Evolutionary conservation across 495 filamentous ascomycete species (phyloP).

Genomic region (Aspergillus campestris): DNA sequence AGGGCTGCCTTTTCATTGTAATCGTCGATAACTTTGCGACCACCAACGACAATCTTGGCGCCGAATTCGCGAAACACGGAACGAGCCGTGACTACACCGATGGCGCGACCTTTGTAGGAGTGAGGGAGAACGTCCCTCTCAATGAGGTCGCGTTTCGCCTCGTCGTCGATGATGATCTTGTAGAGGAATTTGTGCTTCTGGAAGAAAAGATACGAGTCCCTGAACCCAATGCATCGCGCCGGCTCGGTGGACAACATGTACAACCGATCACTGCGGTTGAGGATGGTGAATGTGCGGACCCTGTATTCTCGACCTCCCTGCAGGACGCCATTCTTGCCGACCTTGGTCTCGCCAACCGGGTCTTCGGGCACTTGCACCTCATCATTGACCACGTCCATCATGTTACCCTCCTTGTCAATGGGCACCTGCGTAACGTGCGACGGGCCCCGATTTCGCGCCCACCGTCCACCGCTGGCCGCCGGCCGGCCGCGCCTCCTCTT

Average conservation of each 20-base stretch:
- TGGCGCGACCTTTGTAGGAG: conserved; percentile 95
- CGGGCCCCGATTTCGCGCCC: conserved; percentile 58
- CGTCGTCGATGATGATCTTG: conserved; percentile 92
- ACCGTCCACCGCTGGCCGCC: conserved; percentile 60
- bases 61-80: conserved; percentile 98
- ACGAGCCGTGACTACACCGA: conserved; percentile 92
- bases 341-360: conserved; percentile 82
- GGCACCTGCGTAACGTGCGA: conserved; percentile 71
- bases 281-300: conserved; percentile 85
- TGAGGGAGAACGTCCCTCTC: conserved; percentile 90
- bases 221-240: conserved; percentile 90
- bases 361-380: conserved; percentile 86
- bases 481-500: conserved; percentile 60
- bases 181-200: conserved; percentile 90
- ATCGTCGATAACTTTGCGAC: conserved; percentile 77
- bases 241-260: conserved; percentile 99
- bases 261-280: conserved; percentile 69
- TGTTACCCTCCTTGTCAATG: conserved; percentile 90
- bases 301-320: conserved; percentile 81
- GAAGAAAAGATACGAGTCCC: conserved; percentile 97
- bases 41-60: conserved; percentile 85
- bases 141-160: conserved; percentile 89
- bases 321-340: conserved; percentile 77
- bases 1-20: conserved; percentile 75
- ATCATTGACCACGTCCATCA: conserved; percentile 83